Evolutionary conservation across 2,329 filamentous ascomycete species (phyloP).

Genomic region (Rhynchosporium secalis): DNA sequence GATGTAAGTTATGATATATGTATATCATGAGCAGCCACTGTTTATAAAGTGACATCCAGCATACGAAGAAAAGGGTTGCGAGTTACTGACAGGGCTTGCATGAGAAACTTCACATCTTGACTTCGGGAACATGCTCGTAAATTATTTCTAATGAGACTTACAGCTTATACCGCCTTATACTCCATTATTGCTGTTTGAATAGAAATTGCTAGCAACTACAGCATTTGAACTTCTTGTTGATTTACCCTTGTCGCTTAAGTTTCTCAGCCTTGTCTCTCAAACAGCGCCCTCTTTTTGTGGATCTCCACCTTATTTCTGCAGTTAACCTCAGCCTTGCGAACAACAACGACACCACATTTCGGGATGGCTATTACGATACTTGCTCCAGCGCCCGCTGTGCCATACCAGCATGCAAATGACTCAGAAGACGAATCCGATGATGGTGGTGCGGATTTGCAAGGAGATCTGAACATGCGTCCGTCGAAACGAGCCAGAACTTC

Average conservation of each 20-base stretch:
- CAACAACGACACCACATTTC: not conserved
- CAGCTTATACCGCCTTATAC: no score
- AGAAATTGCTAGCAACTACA: no score
- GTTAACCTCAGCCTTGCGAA: slow-evolving; percentile 16
- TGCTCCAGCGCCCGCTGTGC: slow-evolving; percentile 36
- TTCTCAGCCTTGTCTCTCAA: slow-evolving; percentile 13
- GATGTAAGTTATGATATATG: not conserved
- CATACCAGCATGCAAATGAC: slow-evolving; percentile 24
- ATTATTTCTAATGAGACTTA: no score
- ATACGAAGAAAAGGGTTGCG: not conserved
- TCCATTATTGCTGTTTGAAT: no score
- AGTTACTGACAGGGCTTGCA: not conserved
- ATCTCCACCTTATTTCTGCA: slow-evolving; percentile 4
- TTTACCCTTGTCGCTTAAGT: no score
- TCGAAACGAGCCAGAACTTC: slow-evolving; percentile 43
- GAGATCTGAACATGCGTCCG: slow-evolving; percentile 46
- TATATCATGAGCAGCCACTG: not conserved
- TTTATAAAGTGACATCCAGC: not conserved
- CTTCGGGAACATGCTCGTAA: no score
- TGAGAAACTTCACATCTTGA: not conserved
- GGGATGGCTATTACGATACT: slow-evolving; percentile 41
- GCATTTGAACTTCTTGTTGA: no score
- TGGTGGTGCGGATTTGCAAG: slow-evolving; percentile 39
- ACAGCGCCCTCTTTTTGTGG: not conserved
- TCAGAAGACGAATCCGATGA: slow-evolving; percentile 39